Evolutionary conservation across 176 grass and related monocot genomes (phyloP).

Genomic region (Cenchrus americanus): DNA sequence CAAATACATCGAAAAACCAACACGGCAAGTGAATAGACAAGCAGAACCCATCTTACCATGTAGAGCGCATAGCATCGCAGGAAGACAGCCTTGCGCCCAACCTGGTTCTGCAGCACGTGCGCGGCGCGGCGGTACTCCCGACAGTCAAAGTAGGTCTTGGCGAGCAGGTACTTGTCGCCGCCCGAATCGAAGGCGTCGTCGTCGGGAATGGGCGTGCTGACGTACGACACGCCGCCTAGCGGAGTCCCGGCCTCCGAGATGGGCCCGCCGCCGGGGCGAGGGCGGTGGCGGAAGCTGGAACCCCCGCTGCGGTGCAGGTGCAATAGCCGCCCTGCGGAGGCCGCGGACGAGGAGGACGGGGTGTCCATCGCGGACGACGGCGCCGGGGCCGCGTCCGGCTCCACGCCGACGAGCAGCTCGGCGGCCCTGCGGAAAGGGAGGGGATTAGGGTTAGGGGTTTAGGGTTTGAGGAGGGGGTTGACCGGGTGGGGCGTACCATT

Average conservation of each 20-base stretch:
- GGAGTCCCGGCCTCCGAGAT: constrained; percentile 61
- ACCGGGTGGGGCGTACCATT: constrained; percentile 64
- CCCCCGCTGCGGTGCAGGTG: constrained; percentile 67
- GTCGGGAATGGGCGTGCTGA: constrained; percentile 82
- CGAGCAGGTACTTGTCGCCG: constrained; percentile 89
- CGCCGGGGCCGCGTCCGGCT: constrained; percentile 52
- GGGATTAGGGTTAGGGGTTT: constrained; percentile 47
- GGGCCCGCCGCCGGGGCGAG: constrained; percentile 45
- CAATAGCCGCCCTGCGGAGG: constrained; percentile 51
- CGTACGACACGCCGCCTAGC: constrained; percentile 81
- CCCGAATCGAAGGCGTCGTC: constrained; percentile 69
- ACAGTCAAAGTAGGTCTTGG: constrained; percentile 97
- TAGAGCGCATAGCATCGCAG: constrained; percentile 97
- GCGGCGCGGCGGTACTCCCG: constrained; percentile 89
- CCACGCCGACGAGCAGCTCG: constrained; percentile 84
- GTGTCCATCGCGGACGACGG: constrained; percentile 42
- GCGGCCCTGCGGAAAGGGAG: constrained; percentile 60
- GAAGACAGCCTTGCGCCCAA: constrained; percentile 77
- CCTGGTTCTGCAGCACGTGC: constrained; percentile 67
- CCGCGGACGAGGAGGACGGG: constrained; percentile 51
- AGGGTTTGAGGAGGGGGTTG: neutral
- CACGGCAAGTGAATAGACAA: neutral
- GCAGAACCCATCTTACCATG: constrained; percentile 50
- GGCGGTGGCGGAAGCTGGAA: constrained; percentile 74
- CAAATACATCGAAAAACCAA: neutral